Base-by-base conservation (phyloP, 768 basidiomycete species). In the Podaxis pistillaris region DNA sequence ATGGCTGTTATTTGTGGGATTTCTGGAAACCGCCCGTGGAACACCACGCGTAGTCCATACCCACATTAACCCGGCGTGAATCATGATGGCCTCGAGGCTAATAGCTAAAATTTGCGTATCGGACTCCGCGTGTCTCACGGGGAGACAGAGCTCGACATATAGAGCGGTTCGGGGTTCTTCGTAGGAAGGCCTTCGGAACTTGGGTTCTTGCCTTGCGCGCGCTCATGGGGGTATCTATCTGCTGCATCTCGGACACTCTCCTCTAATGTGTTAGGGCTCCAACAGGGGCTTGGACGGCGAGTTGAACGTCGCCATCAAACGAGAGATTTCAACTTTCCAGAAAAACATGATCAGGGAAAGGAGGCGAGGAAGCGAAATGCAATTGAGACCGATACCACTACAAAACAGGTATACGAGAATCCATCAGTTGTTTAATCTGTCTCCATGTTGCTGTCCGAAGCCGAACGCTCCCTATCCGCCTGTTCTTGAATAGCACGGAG, bases 401-500 rank as follows among this genome's bases (percentile, higher is more conserved):
- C 44, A 46, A 17, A 37, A 52, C 74, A 64, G 30, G 41, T n/a
- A 15, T 46, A 46, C 44, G 44, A 46, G 17, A 46, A 19, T 46
- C 44, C 44, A 46, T 46, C 44, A n/a, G 44, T 5, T 4, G 30
- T 7, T 62, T 28, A 93, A 70, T 93, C 90, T 7, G 93, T 93
- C 68, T 94, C 89, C 93, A 95, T 95, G 26, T 75, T 78, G 68
- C 91, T 87, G 33, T 64, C 58, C 56, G 33, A 56, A n/a, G 9
- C 47, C 15, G 61, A 56, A 56, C 64, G 62, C 44, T 84, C 83
- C 59, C 81, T 78, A 60, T 83, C 78, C 12, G 87, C 90, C 71
- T 95, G 88, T 64, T 90, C 91, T 63, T 83, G 85, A 30, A 96
- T 81, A 1, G 91, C 93, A 41, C 86, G 81, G 73, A 97, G 77